A percentile compares a stretch with the other conserved stretches of the same genome.
Conservation (phyloP, 441 rosid species). For the Euphorbia neoarborescens region DNA sequence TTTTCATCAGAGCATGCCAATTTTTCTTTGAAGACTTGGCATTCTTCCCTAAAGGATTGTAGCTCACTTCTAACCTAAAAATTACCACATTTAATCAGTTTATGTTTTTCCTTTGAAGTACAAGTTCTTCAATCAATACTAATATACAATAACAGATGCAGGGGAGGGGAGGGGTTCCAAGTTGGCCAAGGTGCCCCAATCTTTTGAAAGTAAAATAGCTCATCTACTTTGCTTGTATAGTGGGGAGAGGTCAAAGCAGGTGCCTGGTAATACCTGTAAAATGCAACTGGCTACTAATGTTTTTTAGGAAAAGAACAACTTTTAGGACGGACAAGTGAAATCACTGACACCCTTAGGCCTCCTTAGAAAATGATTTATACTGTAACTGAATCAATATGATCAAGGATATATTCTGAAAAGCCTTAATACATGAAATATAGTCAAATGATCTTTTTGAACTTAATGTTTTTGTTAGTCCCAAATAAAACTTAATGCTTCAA, state of each 20-base stretch:
- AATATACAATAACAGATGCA: too few species aligned
- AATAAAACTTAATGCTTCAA: not conserved
- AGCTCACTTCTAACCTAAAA: constrained; percentile 51
- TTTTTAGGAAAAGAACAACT: not conserved
- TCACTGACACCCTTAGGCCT: not conserved
- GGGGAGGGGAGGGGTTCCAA: too few species aligned
- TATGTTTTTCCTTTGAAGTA: not conserved
- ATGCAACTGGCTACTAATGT: not conserved
- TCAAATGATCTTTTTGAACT: not conserved
- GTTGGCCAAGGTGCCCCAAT: too few species aligned
- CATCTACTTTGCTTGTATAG: too few species aligned
- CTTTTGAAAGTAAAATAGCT: too few species aligned
- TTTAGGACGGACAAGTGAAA: not conserved
- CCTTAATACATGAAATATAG: too few species aligned
- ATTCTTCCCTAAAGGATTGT: constrained; percentile 48
- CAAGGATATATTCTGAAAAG: not conserved
- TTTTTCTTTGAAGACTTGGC: constrained; percentile 40
- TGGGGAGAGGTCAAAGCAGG: not conserved
- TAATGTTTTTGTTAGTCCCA: not conserved
- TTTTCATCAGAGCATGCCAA: constrained; percentile 38
- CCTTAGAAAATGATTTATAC: too few species aligned
- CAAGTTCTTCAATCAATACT: not conserved
- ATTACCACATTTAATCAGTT: constrained; percentile 10
- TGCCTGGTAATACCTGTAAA: not conserved
- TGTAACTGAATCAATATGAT: not conserved